A percentile compares a stretch with the other conserved stretches of the same genome.
phyloP scores from a whole-genome alignment of 805 yeast species.

The Ogataea saltuana region DNA sequence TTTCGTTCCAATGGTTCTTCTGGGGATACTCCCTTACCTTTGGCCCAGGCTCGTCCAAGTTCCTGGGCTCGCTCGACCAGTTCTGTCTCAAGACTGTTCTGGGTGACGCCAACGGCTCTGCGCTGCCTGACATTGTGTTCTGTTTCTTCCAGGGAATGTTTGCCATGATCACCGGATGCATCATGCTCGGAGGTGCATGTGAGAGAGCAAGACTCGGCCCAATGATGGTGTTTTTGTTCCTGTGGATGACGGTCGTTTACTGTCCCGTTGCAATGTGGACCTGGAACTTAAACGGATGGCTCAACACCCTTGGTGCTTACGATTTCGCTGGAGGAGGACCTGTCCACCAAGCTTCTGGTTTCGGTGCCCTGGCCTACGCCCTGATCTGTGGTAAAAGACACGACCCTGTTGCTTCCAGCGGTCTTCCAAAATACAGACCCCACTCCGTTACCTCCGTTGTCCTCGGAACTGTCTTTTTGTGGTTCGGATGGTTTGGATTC shows the following conservation, averaged over 20 bases:
- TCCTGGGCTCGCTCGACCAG: slow-evolving; percentile 79
- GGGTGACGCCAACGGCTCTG: slow-evolving; percentile 69
- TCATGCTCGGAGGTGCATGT: slow-evolving; percentile 97
- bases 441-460: slow-evolving; percentile 90
- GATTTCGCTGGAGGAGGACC: slow-evolving; percentile 99
- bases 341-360: slow-evolving; percentile 93
- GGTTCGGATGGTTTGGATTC: slow-evolving; percentile 99
- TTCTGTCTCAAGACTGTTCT: slow-evolving; percentile 80
- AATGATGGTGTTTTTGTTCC: slow-evolving; percentile 90
- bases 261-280: slow-evolving; percentile 97
- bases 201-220: slow-evolving; percentile 97
- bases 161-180: slow-evolving; percentile 87
- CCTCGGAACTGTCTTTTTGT: slow-evolving; percentile 88
- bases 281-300: slow-evolving; percentile 95
- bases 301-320: slow-evolving; percentile 74
- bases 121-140: slow-evolving; percentile 89
- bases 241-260: slow-evolving; percentile 95
- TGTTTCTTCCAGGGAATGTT: slow-evolving; percentile 96
- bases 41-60: slow-evolving; percentile 49
- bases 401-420: slow-evolving; percentile 68
- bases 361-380: slow-evolving; percentile 93
- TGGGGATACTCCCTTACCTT: slow-evolving; percentile 96
- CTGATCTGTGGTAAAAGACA: slow-evolving; percentile 88
- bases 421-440: slow-evolving; percentile 88
- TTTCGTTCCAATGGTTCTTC: slow-evolving; percentile 95